Percentiles rank a stretch among this genome's conserved stretches.
phyloP scores from a whole-genome alignment of 768 basidiomycete genomes.

The Mycena galopus region DNA sequence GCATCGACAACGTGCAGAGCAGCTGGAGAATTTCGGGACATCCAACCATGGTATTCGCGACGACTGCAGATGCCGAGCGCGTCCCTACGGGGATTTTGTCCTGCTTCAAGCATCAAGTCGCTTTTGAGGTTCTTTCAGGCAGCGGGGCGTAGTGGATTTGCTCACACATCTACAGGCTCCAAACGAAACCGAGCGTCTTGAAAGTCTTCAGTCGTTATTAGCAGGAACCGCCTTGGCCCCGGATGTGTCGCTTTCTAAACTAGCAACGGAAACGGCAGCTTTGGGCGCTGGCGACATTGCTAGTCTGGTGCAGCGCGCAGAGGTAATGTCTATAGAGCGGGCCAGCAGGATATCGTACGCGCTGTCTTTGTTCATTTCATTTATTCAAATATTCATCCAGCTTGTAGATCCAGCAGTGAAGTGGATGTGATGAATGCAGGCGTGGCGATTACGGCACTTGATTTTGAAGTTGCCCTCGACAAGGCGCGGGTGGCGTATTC shows the following conservation, averaged over 20 bases:
- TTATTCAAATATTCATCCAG: conserved; percentile 1
- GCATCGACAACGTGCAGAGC: conserved; percentile 66
- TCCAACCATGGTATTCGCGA: conserved; percentile 84
- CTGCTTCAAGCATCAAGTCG: conserved; percentile 89
- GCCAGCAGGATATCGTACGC: conserved; percentile 51
- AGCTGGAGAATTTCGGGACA: conserved; percentile 73
- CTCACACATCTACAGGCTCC: conserved; percentile 69
- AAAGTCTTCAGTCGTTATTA: conserved; percentile 67
- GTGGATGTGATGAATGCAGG: conserved; percentile 52
- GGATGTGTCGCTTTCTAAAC: conserved; percentile 79
- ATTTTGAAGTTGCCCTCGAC: conserved; percentile 80
- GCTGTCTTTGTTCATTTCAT: not conserved
- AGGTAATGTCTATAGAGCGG: conserved; percentile 66
- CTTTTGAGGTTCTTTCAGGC: conserved; percentile 68
- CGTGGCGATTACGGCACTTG: conserved; percentile 63
- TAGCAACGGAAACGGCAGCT: conserved; percentile 93
- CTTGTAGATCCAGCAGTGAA: conserved; percentile 39
- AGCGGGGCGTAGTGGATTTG: not conserved
- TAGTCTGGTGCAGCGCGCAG: conserved; percentile 74
- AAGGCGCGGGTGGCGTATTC: conserved; percentile 84
- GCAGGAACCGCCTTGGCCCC: conserved; percentile 62
- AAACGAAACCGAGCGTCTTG: conserved; percentile 77
- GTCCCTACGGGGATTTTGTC: conserved; percentile 73
- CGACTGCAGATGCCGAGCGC: conserved; percentile 73
- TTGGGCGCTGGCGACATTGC: conserved; percentile 86